Evolutionary conservation across 257 asterid species (phyloP).

Genomic region (Solanum ahanhuiri): DNA sequence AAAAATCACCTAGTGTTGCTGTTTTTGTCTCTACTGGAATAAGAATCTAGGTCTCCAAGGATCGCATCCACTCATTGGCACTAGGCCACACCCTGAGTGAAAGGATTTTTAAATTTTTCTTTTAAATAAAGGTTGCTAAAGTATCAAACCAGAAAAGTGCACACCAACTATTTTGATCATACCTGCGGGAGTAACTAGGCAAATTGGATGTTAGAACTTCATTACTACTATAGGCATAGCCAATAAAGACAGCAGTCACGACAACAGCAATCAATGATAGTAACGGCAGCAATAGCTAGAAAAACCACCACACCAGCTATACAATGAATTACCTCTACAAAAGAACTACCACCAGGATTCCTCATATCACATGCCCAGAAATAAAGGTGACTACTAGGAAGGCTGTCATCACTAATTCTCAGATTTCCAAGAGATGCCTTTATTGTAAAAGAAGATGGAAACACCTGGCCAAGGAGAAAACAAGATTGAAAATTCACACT

Average conservation of each 20-base stretch:
- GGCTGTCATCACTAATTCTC: conserved; percentile 92
- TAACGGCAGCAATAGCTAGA: not conserved
- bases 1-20: not conserved
- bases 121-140: not conserved
- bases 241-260: not conserved
- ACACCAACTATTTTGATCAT: not conserved
- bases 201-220: not conserved
- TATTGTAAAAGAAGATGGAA: conserved; percentile 84
- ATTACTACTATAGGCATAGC: not conserved
- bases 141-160: not conserved
- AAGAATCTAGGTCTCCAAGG: not conserved
- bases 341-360: conserved; percentile 94
- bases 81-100: not conserved
- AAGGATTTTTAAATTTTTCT: not conserved
- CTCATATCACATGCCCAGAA: conserved; percentile 99
- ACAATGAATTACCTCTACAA: conserved; percentile 66
- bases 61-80: not conserved
- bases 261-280: not conserved
- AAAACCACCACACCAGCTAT: not conserved
- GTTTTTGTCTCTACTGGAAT: not conserved
- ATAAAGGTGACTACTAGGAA: conserved; percentile 60
- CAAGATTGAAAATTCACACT: not conserved
- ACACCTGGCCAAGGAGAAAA: conserved; percentile 43
- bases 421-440: conserved; percentile 97
- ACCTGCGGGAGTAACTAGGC: not conserved